phyloP scores from a whole-genome alignment of 495 filamentous ascomycete species.

The Evernia prunastri region DNA sequence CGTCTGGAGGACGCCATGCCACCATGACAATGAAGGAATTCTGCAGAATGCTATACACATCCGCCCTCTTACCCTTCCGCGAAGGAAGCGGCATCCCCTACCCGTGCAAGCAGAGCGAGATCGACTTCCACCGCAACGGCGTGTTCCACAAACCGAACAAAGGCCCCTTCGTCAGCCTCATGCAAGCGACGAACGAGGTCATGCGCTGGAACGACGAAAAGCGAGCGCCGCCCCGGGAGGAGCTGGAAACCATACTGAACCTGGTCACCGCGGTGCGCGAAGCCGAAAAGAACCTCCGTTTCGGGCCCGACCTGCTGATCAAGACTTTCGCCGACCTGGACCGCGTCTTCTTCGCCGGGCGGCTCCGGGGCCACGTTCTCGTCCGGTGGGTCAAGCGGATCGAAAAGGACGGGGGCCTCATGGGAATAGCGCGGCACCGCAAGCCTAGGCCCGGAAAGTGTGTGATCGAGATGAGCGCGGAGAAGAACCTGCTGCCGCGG shows the following conservation, averaged over 20 bases:
- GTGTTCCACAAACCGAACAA: not conserved
- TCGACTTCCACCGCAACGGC: conserved; percentile 2
- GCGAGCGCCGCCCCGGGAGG: not conserved
- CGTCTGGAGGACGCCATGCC: no score
- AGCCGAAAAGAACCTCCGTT: not conserved
- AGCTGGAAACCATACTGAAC: not conserved
- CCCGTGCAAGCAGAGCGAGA: conserved; percentile 8
- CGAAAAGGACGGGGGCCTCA: no score
- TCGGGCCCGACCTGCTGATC: not conserved
- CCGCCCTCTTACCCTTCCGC: no score
- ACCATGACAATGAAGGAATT: no score
- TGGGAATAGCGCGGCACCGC: no score
- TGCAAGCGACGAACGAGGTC: not conserved
- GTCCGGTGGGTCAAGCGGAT: conserved; percentile 5
- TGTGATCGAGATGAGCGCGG: not conserved
- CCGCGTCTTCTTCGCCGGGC: conserved; percentile 6
- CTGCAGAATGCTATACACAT: no score
- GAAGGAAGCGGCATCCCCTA: not conserved
- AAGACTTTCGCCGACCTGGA: conserved; percentile 3
- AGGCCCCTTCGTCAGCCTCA: not conserved
- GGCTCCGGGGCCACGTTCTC: not conserved
- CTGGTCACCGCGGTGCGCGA: not conserved
- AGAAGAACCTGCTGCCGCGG: not conserved
- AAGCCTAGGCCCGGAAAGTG: not conserved
- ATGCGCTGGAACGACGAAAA: conserved; percentile 10